phyloP scores from a whole-genome alignment of 371 early-diverging fungal genomes.

The Rhizomucor pusillus region DNA sequence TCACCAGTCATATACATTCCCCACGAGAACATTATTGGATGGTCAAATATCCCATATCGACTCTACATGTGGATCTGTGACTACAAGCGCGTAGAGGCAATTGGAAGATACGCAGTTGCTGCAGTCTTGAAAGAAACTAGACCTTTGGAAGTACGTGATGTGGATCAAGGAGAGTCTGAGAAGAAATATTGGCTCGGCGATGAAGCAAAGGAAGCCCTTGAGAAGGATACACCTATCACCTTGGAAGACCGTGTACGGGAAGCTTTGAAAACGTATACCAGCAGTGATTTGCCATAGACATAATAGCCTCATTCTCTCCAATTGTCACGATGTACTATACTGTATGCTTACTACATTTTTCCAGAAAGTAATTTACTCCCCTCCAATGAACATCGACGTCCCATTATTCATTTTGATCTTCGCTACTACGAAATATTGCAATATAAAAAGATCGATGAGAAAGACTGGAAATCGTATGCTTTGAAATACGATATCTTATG shows the following conservation, averaged over 20 bases:
- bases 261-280: conserved; percentile 39
- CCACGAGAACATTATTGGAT: conserved; percentile 65
- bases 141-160: conserved; percentile 46
- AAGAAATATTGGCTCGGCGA: conserved; percentile 52
- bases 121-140: conserved; percentile 56
- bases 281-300: conserved; percentile 15
- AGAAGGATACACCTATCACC: conserved; percentile 34
- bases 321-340: not conserved
- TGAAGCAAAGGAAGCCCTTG: conserved; percentile 30
- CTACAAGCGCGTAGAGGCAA: conserved; percentile 55
- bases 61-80: conserved; percentile 59
- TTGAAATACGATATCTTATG: no score
- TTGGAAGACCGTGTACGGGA: conserved; percentile 37
- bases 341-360: no score
- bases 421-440: no score
- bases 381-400: no score
- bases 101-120: conserved; percentile 55
- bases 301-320: not conserved
- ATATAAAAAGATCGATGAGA: no score
- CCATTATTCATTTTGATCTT: no score
- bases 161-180: conserved; percentile 54
- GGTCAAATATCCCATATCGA: conserved; percentile 63
- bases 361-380: no score
- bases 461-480: no score
- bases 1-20: conserved; percentile 66